These are phyloP conservation scores for Ramaria sp. DNA, from an alignment of 768 basidiomycete genomes.

Conservation along the genomic window DNA sequence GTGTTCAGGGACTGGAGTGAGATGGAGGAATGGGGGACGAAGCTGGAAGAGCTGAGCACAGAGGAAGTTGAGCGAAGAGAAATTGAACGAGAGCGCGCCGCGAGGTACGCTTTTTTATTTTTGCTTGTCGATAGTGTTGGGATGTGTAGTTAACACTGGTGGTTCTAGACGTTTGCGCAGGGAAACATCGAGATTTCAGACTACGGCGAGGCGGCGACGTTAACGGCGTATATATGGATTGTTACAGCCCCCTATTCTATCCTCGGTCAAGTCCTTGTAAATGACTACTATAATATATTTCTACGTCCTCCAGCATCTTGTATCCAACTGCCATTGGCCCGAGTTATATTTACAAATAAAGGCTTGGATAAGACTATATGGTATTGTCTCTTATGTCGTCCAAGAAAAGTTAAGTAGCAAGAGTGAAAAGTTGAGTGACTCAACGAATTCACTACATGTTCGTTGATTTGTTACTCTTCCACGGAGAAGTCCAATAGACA, in stretches of 20 bases:
- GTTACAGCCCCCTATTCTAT: neutral
- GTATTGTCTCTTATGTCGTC: neutral
- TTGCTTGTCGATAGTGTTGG: neutral
- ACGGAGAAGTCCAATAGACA: neutral
- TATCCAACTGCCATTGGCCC: neutral
- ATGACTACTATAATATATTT: neutral
- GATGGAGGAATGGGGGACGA: constrained; percentile 80
- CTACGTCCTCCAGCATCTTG: neutral
- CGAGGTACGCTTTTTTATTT: constrained; percentile 41
- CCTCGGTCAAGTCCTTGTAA: neutral
- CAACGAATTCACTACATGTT: neutral
- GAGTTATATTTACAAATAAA: too few species aligned
- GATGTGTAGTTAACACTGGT: neutral
- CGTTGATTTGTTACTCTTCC: neutral
- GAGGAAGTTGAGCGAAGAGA: constrained; percentile 92
- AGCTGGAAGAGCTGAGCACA: constrained; percentile 72
- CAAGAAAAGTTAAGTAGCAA: too few species aligned
- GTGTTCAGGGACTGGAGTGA: constrained; percentile 96
- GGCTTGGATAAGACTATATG: too few species aligned
- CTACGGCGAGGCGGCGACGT: constrained; percentile 11
- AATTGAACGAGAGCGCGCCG: constrained; percentile 76
- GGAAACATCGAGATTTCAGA: constrained; percentile 60
- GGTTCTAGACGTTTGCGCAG: constrained; percentile 43
- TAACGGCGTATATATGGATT: neutral
- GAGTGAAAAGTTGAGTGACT: too few species aligned